phyloP scores from a whole-genome alignment of 1,139 yeast species.

The Magnusiomyces tetraspermus region DNA sequence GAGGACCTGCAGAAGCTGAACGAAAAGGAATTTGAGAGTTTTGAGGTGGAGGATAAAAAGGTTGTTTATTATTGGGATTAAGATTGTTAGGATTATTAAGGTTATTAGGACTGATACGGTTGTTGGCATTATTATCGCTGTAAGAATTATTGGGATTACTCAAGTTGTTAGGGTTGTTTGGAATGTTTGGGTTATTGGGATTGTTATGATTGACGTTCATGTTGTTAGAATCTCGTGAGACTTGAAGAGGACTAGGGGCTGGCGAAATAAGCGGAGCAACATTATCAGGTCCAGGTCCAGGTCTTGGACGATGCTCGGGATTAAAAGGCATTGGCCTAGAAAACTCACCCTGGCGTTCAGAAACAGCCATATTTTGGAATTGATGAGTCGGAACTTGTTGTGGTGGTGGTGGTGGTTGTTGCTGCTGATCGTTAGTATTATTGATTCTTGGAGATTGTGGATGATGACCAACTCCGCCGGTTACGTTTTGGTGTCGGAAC shows the following conservation, averaged over 20 bases:
- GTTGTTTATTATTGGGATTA: background rate
- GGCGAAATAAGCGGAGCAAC: background rate
- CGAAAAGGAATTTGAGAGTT: background rate
- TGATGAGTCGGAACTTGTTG: background rate
- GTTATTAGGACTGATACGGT: background rate
- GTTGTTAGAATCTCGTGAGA: background rate
- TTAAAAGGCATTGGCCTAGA: background rate
- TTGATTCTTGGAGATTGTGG: background rate
- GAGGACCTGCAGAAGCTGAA: constrained; percentile 3
- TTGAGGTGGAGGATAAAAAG: background rate
- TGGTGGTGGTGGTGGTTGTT: background rate
- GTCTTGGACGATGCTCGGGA: background rate
- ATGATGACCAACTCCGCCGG: background rate
- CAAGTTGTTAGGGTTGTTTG: background rate
- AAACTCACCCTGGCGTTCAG: background rate
- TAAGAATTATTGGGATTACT: background rate
- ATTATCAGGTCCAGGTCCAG: background rate
- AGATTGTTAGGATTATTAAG: background rate
- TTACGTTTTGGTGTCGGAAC: constrained; percentile 4
- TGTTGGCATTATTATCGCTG: background rate
- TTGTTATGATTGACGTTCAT: background rate
- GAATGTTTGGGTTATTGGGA: background rate
- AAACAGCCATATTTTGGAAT: background rate
- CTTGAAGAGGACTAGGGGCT: background rate
- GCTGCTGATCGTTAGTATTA: background rate